phyloP scores from a whole-genome alignment of 108 stramenopile species.

The Nannochloropsis granulata region DNA sequence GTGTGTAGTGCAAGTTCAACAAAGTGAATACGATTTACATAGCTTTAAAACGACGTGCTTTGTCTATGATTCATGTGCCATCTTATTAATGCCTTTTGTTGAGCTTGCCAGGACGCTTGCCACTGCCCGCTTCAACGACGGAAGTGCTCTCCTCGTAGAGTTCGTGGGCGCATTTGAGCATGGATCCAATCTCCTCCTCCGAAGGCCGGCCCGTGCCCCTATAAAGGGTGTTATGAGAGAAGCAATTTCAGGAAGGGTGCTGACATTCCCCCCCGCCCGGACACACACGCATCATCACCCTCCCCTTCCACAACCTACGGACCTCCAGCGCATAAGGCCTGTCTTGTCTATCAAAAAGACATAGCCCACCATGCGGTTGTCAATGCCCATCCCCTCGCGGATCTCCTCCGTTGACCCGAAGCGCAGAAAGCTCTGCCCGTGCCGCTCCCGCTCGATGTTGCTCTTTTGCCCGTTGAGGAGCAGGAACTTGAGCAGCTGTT shows the following conservation, averaged over 20 bases:
- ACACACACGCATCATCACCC: too few species aligned
- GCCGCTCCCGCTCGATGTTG: not conserved
- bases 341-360: not conserved
- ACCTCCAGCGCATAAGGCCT: not conserved
- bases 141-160: not conserved
- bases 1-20: too few species aligned
- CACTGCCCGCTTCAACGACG: not conserved
- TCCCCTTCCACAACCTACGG: not conserved
- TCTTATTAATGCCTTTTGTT: not conserved
- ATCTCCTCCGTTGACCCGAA: not conserved
- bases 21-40: not conserved
- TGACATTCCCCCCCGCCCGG: not conserved
- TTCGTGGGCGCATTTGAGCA: not conserved
- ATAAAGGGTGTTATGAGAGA: not conserved
- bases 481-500: not conserved
- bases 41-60: not conserved
- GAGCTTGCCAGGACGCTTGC: not conserved
- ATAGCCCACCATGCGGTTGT: not conserved
- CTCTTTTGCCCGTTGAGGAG: not conserved
- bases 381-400: not conserved
- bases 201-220: not conserved
- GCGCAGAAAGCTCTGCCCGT: not conserved
- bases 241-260: not conserved
- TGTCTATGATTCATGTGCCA: not conserved
- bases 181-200: not conserved